A percentile compares a stretch with the other conserved stretches of the same genome.
phyloP scores from a whole-genome alignment of 2,329 filamentous ascomycete species.

The Dactylellina sp. region DNA sequence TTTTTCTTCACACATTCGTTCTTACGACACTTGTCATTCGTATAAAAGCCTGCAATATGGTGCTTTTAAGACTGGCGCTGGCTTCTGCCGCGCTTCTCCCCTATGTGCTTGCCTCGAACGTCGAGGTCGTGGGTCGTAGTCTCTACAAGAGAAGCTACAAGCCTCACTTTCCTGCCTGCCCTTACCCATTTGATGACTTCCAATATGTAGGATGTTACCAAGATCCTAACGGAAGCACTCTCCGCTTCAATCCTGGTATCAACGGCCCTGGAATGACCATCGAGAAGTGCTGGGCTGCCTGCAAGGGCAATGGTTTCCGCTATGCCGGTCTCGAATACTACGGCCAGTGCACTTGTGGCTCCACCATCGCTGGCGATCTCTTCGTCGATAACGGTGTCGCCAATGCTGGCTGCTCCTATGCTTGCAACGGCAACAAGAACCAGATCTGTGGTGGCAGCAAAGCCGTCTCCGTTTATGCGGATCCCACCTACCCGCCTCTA shows the following conservation, averaged over 20 bases:
- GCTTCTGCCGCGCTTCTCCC: slow-evolving; percentile 40
- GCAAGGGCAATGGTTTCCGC: slow-evolving; percentile 49
- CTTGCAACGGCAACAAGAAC: slow-evolving; percentile 38
- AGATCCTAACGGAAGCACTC: slow-evolving; percentile 33
- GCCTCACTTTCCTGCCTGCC: slow-evolving; percentile 49
- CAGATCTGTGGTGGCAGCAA: slow-evolving; percentile 49
- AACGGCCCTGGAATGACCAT: slow-evolving; percentile 46
- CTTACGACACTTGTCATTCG: neutral
- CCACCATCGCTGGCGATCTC: slow-evolving; percentile 15
- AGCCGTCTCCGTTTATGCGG: slow-evolving; percentile 31
- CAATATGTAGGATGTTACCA: slow-evolving; percentile 32
- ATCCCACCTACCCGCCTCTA: slow-evolving; percentile 41
- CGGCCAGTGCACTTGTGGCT: slow-evolving; percentile 37
- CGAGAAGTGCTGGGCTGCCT: slow-evolving; percentile 50
- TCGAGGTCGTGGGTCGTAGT: slow-evolving; percentile 5
- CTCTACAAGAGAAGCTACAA: slow-evolving; percentile 43
- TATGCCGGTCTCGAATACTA: slow-evolving; percentile 54
- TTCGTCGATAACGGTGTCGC: slow-evolving; percentile 28
- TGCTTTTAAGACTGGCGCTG: slow-evolving; percentile 29
- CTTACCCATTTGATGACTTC: slow-evolving; percentile 31
- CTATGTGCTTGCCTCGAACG: slow-evolving; percentile 30
- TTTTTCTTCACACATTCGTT: slow-evolving; percentile 33
- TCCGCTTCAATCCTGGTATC: slow-evolving; percentile 48
- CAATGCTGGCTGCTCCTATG: slow-evolving; percentile 24
- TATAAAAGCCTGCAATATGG: slow-evolving; percentile 28